Evolutionary conservation across 1,284 basidiomycete genomes (phyloP).

Genomic region (Ceratobasidium sp.): DNA sequence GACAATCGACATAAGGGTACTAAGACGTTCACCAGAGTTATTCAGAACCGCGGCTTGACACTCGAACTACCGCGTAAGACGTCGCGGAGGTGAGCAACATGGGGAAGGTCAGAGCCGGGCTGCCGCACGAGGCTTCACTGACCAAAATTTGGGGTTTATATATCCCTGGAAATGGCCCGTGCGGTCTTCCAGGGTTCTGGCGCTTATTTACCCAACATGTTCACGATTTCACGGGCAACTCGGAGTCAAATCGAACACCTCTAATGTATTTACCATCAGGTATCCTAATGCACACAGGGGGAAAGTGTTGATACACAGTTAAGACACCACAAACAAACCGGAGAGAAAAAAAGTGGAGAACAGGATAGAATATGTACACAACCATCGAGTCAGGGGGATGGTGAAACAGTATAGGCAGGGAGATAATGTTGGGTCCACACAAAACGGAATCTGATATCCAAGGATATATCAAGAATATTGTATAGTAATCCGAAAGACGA

Average conservation of each 20-base stretch:
- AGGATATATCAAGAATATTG: background rate
- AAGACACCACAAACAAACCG: slow-evolving; percentile 27
- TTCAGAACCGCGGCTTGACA: slow-evolving; percentile 84
- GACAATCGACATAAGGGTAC: slow-evolving; percentile 68
- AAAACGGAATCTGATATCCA: slow-evolving; percentile 23
- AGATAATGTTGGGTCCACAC: slow-evolving; percentile 27
- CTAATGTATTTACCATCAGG: slow-evolving; percentile 4
- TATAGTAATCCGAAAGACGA: background rate
- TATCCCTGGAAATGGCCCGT: slow-evolving; percentile 16
- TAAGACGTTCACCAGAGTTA: slow-evolving; percentile 74
- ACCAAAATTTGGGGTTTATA: slow-evolving; percentile 25
- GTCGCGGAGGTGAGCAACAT: slow-evolving; percentile 81
- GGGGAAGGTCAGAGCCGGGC: slow-evolving; percentile 78
- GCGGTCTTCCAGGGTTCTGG: slow-evolving; percentile 16
- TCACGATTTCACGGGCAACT: background rate
- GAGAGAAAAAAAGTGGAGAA: background rate
- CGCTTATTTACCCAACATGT: too few relatives aligned
- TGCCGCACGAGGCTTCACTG: slow-evolving; percentile 70
- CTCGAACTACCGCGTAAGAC: slow-evolving; percentile 78
- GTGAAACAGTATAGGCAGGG: slow-evolving; percentile 16
- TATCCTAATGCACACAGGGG: slow-evolving; percentile 10
- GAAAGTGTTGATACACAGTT: slow-evolving; percentile 32
- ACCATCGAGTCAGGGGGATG: background rate
- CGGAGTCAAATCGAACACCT: background rate
- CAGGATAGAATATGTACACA: slow-evolving; percentile 32